Conservation (phyloP, 1,284 basidiomycete species). For the Tranzscheliella williamsii region DNA sequence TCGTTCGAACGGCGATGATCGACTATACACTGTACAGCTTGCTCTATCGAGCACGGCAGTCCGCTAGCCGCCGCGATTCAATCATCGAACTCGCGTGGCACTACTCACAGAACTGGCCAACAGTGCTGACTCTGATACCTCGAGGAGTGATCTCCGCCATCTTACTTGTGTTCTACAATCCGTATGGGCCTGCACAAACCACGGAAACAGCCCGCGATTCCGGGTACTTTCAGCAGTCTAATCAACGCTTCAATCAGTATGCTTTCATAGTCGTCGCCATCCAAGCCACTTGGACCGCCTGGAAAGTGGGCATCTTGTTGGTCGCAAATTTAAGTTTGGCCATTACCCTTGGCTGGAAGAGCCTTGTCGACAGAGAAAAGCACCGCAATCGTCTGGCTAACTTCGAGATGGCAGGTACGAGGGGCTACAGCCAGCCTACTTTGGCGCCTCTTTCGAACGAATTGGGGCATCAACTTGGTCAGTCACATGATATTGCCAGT, state of each 20-base stretch:
- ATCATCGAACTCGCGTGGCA: conserved; percentile 43
- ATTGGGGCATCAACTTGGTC: neutral
- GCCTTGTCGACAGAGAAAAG: conserved; percentile 16
- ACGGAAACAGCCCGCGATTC: conserved; percentile 13
- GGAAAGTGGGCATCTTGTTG: conserved; percentile 30
- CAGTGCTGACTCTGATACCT: conserved; percentile 38
- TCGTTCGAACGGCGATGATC: conserved; percentile 23
- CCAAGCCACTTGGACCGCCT: conserved; percentile 38
- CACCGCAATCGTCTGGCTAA: conserved; percentile 4
- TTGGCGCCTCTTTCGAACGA: neutral
- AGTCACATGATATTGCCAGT: neutral
- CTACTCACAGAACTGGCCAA: conserved; percentile 50
- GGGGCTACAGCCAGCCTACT: conserved; percentile 5
- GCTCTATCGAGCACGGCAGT: conserved; percentile 30
- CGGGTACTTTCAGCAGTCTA: conserved; percentile 19
- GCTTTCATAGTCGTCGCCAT: conserved; percentile 35
- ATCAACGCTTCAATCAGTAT: conserved; percentile 19
- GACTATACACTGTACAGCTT: conserved; percentile 43
- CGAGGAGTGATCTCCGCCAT: conserved; percentile 33
- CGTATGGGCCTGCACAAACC: conserved; percentile 5
- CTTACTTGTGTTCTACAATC: conserved; percentile 32
- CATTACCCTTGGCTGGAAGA: conserved; percentile 10
- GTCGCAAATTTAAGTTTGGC: conserved; percentile 14
- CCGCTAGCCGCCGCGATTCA: conserved; percentile 14
- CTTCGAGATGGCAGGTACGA: conserved; percentile 6